Base-by-base conservation (phyloP, 805 yeast genomes). In the Metschnikowia lunata region DNA sequence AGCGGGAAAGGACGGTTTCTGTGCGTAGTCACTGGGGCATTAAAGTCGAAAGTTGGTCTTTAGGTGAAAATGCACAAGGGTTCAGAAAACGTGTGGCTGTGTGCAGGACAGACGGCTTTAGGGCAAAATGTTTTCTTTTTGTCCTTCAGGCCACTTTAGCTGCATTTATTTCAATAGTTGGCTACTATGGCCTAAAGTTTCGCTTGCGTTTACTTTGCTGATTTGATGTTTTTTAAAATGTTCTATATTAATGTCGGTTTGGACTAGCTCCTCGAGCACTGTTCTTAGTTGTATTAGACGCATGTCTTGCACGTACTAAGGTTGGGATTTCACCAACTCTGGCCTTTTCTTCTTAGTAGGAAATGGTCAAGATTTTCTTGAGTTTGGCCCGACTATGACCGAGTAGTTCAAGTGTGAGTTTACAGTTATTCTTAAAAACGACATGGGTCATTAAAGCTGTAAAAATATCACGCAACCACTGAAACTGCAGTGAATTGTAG, bases 381-480 rank as follows among this genome's bases (percentile, higher is more conserved):
- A 70, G 54, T 45, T 59, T 62, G 14, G 40, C 38, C 34, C 64
- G 50, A 10, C 60, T 63, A 37, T 54, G 59, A 2, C 57, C 58
- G 23, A 70, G 48, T 23, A 60, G 59, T 6, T 42, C 45, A 1
- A 64, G 62, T 6, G 60, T 54, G 7, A 69, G 55, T 7, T 26
- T 29, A 34, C 51, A 42, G 6, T 43, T 39, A 34, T 51, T 66
- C 8, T 48, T 60, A 44, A 66, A 66, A 49, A 74, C 73, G 1
- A 69, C 61, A 51, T 83, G 78, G 3, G 83, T 71, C 13, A 84
- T 50, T 11, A 85, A 56, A 0, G 83, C 88, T 3, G 82, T 69
- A 59, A 85, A 83, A 13, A 85, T 61, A 57, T 85, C 93, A 2
- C 93, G 46, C 86, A 76, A 1, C 93, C 91, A 34, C 80, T 81